Evolutionary conservation across 1,139 yeast genomes (phyloP), one percentile per base, ranked within the genome.

Genomic region (Scheffersomyces parashehatae): DNA sequence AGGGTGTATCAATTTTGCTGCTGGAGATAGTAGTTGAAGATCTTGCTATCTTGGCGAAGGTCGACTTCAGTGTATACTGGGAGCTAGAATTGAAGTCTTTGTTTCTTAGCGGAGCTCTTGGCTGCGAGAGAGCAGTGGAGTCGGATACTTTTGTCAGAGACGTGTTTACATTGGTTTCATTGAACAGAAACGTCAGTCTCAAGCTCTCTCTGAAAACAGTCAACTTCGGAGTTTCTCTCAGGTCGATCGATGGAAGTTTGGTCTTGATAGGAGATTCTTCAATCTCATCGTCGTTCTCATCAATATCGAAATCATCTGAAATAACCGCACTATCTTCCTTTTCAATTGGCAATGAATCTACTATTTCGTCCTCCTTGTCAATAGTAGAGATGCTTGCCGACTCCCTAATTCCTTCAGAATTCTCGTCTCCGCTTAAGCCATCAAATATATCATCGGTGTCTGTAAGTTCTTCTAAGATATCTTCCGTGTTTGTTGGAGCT

Each of bases 231-330:
- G 35, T 5, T 31, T 31, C 12, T 14, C 15, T 24, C n/a, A 14
- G 35, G 24, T 31, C 20, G 12, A 8, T 10, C n/a, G n/a, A 13
- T 5, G 35, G 46, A 2, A 39, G 20, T 20, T 31, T 35, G 5
- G 44, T 40, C 36, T 68, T 70, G 4, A 70, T 59, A 3, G 78
- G 78, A 2, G 77, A 72, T 46, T 73, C 79, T 38, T 72, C 77
- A 15, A 73, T 62, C 34, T 68, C 75, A 38, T 69, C 75, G 29
- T 68, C 73, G n/a, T 59, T 60, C n/a, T 57, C 61, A 32, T 62
- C 63, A 24, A 62, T 41, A 9, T 56, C 63, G 41, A 55, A 50
- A 35, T 45, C 47, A 20, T 31, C 40, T 8, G 36, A 13, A n/a
- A 12, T 20, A n/a, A 24, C 9, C 10, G n/a, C 13, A 10, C 30